Evolutionary conservation across 1,284 basidiomycete genomes (phyloP), one percentile per base, ranked within the genome.

Genomic region (Naganishia sp.): DNA sequence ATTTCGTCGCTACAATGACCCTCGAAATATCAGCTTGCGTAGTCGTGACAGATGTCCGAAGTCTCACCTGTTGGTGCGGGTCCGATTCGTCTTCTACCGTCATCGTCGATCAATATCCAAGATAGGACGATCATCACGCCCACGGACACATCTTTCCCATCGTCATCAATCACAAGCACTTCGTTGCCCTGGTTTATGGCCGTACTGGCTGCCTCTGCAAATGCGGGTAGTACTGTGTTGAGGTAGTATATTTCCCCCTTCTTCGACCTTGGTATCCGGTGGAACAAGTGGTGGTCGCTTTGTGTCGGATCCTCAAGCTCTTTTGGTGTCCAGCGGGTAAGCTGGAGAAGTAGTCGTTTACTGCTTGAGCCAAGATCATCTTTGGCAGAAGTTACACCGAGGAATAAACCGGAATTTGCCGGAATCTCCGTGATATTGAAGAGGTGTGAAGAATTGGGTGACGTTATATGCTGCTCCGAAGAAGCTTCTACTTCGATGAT

Each of bases 401-500:
- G 50, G 7, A 54, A 64, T 28, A 64, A 28, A 1, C 52, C 52
- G 23, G 61, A 64, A 36, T 9, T 43, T 7, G 23, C 21, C 16
- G 53, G 23, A 54, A 33, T 23, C 54, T 64, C 31, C 16, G 57
- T 48, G n/a, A 39, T 10, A 9, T 48, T 42, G 1, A 48, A 48
- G 48, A 61, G 59, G 25, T 61, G 48, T 13, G 48, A 10, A 21
- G 59, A 61, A 42, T 48, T 43, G 50, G 54, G 36, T 5, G 43
- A 43, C 16, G 44, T 13, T 23, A 21, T 33, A 45, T 48, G 21
- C 18, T 50, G n/a, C 50, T 13, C 28, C 1, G 44, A 33, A 53
- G 33, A 31, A 9, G 52, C 16, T 25, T 56, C 73, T 2, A 77
- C 13, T 0, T 71, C 65, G 36, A 74, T 74, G 0, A 80, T 74